A percentile compares a stretch with the other conserved stretches of the same genome.
phyloP scores from a whole-genome alignment of 352 stramenopile species.

The Pythium biforme region DNA sequence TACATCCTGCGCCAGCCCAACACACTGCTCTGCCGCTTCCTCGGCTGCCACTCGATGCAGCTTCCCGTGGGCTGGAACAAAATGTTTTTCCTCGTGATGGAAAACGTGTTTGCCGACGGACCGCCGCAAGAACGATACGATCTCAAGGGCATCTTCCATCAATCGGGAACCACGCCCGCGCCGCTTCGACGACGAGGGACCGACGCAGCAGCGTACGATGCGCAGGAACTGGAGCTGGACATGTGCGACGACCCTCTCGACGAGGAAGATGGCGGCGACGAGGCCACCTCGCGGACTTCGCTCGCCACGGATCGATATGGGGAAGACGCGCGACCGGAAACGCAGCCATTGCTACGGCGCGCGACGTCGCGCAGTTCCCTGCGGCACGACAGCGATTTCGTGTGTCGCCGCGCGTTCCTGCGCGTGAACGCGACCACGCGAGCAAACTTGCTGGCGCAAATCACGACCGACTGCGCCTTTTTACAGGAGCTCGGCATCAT shows the following conservation, averaged over 20 bases:
- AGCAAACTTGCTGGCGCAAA: constrained; percentile 72
- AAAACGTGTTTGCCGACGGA: constrained; percentile 82
- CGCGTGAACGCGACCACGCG: constrained; percentile 70
- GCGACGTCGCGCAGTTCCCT: constrained; percentile 57
- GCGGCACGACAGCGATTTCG: constrained; percentile 80
- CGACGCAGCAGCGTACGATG: constrained; percentile 19
- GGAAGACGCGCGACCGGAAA: constrained; percentile 38
- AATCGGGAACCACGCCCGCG: constrained; percentile 28
- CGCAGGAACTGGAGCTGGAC: constrained; percentile 7
- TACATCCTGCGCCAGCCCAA: constrained; percentile 84
- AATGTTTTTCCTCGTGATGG: constrained; percentile 90
- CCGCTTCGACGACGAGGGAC: constrained; percentile 14
- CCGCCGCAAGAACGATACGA: constrained; percentile 81
- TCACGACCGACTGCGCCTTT: constrained; percentile 84
- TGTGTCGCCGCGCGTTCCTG: constrained; percentile 60
- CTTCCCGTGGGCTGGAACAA: constrained; percentile 88
- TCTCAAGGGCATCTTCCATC: constrained; percentile 81
- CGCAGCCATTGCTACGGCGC: constrained; percentile 45
- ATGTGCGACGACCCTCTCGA: neutral
- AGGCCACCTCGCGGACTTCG: neutral
- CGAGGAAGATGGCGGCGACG: constrained; percentile 6
- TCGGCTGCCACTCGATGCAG: constrained; percentile 88
- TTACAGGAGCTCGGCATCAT: constrained; percentile 86
- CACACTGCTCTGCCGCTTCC: constrained; percentile 75
- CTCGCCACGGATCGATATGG: constrained; percentile 11